phyloP scores from a whole-genome alignment of 169 alveolate species.

The Prorocentrum cordatum region DNA sequence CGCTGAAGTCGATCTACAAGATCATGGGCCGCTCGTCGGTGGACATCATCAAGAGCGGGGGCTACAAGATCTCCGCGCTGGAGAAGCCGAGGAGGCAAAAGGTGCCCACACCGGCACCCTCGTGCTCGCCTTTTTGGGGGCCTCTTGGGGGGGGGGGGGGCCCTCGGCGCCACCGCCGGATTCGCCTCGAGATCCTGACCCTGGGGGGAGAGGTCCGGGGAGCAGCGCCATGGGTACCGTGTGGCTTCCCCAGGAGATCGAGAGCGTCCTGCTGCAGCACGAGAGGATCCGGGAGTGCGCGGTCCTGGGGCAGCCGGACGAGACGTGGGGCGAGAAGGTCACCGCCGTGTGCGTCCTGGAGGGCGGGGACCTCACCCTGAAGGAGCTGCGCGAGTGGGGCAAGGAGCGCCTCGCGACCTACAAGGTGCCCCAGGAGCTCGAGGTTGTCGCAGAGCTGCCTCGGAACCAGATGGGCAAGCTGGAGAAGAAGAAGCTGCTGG shows the following conservation, averaged over 20 bases:
- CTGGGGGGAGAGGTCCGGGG: too few species aligned
- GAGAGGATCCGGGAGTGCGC: slow-evolving; percentile 66
- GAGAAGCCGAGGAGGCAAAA: too few species aligned
- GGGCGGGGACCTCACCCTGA: neutral
- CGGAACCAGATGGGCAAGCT: slow-evolving; percentile 67
- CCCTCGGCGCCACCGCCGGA: neutral
- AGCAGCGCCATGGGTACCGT: too few species aligned
- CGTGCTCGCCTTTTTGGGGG: neutral
- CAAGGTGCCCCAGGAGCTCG: slow-evolving; percentile 5
- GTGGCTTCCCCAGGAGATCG: too few species aligned
- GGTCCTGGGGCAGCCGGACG: slow-evolving; percentile 53
- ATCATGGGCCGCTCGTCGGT: slow-evolving; percentile 28
- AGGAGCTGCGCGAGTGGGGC: slow-evolving; percentile 69
- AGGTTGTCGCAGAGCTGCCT: neutral
- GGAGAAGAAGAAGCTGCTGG: slow-evolving; percentile 62
- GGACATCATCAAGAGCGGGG: slow-evolving; percentile 69
- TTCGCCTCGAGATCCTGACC: neutral
- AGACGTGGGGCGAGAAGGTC: slow-evolving; percentile 68
- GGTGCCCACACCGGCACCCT: too few species aligned
- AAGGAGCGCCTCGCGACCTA: slow-evolving; percentile 64
- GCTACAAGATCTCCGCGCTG: slow-evolving; percentile 55
- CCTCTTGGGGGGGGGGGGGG: neutral
- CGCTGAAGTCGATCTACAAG: slow-evolving; percentile 4
- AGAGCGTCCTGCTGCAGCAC: slow-evolving; percentile 59
- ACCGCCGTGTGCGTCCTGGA: slow-evolving; percentile 59